Conservation (phyloP, 1,284 basidiomycete genomes). For the Ustilago cynodontis region DNA sequence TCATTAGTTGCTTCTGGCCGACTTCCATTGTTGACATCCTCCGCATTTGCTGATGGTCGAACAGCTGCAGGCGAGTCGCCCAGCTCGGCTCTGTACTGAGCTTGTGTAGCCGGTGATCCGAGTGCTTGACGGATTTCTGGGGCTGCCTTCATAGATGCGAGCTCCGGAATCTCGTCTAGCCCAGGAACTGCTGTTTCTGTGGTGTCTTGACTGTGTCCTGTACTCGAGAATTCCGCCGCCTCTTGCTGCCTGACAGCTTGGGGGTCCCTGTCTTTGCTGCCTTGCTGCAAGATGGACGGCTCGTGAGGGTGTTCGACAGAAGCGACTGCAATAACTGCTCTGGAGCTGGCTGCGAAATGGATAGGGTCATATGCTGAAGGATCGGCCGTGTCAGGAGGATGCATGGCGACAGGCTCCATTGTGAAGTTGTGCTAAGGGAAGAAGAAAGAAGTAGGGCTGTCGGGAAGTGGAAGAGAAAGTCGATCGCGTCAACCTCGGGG, state of each 20-base stretch:
- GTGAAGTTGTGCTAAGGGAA: background rate
- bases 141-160: constrained; percentile 7
- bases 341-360: background rate
- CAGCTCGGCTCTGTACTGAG: background rate
- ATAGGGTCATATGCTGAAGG: background rate
- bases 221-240: background rate
- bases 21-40: too few relatives aligned
- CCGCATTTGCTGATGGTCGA: background rate
- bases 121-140: constrained; percentile 1
- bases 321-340: constrained; percentile 7
- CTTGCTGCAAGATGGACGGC: background rate
- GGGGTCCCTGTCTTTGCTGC: background rate
- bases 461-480: background rate
- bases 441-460: background rate
- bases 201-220: background rate
- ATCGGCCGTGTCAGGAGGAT: constrained; percentile 1
- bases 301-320: background rate
- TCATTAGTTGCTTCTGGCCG: background rate
- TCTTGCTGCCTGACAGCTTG: background rate
- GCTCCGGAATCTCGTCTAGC: constrained; percentile 12
- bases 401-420: constrained; percentile 29
- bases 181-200: background rate
- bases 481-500: background rate
- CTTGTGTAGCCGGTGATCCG: constrained; percentile 7
- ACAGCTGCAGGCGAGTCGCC: background rate